Evolutionary conservation across 305 asterid genomes (phyloP).

Genomic region (Ajuga reptans): DNA sequence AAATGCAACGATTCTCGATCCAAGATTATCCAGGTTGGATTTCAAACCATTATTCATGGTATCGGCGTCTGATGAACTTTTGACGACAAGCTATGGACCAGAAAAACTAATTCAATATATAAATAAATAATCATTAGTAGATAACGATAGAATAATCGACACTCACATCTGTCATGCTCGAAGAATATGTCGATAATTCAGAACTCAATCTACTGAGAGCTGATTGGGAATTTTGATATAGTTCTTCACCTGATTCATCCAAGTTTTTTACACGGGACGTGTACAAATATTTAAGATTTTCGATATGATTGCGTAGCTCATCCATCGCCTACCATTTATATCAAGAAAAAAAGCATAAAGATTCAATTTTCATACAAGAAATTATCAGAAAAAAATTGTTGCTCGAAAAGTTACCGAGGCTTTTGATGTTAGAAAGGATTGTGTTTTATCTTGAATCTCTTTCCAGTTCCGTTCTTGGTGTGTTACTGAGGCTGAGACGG

Average conservation of each 20-base stretch:
- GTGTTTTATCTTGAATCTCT: conserved; percentile 33
- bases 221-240: conserved; percentile 31
- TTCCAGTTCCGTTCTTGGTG: conserved; percentile 43
- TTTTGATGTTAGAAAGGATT: conserved; percentile 37
- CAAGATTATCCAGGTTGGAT: conserved; percentile 29
- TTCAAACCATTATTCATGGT: conserved; percentile 30
- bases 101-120: background rate
- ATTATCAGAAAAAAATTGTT: background rate
- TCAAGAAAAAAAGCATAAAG: background rate
- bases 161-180: conserved; percentile 33
- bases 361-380: background rate
- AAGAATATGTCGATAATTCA: conserved; percentile 37
- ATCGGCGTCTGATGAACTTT: conserved; percentile 32
- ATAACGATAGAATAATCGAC: background rate
- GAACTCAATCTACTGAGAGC: conserved; percentile 35
- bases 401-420: conserved; percentile 30
- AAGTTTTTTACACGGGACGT: conserved; percentile 30
- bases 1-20: conserved; percentile 26
- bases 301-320: conserved; percentile 32
- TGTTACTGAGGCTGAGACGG: conserved; percentile 31
- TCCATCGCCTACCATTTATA: conserved; percentile 32
- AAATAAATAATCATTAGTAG: background rate
- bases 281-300: conserved; percentile 28
- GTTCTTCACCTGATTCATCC: conserved; percentile 35
- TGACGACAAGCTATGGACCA: conserved; percentile 33